Conservation (phyloP, 805 yeast species). For the Candida vaughaniae region DNA sequence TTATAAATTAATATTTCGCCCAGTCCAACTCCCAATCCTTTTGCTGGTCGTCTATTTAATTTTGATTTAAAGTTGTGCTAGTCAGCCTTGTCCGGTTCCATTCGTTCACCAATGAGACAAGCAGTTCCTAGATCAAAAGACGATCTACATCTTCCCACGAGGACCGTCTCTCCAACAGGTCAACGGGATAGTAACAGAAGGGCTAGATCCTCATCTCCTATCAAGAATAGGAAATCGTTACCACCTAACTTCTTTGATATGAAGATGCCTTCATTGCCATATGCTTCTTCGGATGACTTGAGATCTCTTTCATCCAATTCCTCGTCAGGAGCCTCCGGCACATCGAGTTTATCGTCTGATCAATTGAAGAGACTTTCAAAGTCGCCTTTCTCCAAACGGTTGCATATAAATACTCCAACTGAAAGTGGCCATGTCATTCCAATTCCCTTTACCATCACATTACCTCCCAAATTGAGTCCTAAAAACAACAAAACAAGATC, state of each 20-base stretch:
- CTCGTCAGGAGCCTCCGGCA: slow-evolving; percentile 9
- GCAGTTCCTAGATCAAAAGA: slow-evolving; percentile 1
- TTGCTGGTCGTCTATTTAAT: too few relatives aligned
- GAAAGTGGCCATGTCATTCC: slow-evolving; percentile 33
- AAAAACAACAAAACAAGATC: slow-evolving; percentile 14
- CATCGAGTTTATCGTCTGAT: slow-evolving; percentile 6
- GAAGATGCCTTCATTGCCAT: slow-evolving; percentile 20
- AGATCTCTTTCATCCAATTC: slow-evolving; percentile 24
- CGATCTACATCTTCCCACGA: slow-evolving; percentile 4
- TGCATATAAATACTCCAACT: slow-evolving; percentile 30
- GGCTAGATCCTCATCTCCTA: slow-evolving; percentile 36
- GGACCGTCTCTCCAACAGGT: neutral
- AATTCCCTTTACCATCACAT: slow-evolving; percentile 39
- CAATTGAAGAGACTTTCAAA: slow-evolving; percentile 23
- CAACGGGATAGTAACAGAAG: slow-evolving; percentile 16
- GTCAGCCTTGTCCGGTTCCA: too few relatives aligned
- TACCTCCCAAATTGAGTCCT: slow-evolving; percentile 41
- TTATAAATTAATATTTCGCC: too few relatives aligned
- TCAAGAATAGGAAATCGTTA: slow-evolving; percentile 27
- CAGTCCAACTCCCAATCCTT: too few relatives aligned
- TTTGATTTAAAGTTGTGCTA: too few relatives aligned
- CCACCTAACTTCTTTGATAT: slow-evolving; percentile 21
- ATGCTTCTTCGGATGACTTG: slow-evolving; percentile 22
- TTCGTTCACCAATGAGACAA: too few relatives aligned
- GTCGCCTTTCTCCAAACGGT: slow-evolving; percentile 34